These are phyloP conservation scores for Raddia guianensis DNA, from an alignment of 176 grass and related monocot genomes.

Conservation along the genomic window DNA sequence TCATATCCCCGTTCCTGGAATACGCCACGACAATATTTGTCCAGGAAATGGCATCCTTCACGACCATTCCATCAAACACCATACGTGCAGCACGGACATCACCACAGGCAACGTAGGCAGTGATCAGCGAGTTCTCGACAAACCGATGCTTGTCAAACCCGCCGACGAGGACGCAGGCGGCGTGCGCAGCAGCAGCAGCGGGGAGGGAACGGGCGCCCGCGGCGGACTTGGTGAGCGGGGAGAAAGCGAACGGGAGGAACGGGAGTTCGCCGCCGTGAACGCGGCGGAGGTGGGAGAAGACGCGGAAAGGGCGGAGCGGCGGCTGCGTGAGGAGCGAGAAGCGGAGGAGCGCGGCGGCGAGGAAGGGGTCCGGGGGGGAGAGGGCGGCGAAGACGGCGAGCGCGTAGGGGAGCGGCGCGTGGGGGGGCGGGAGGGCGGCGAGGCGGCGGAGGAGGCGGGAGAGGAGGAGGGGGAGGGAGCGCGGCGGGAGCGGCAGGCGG, in stretches of 20 bases:
- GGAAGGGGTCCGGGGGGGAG: constrained; percentile 50
- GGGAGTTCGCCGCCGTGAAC: constrained; percentile 44
- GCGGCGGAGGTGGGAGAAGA: constrained; percentile 43
- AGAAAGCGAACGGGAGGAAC: constrained; percentile 58
- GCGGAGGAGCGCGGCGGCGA: constrained; percentile 54
- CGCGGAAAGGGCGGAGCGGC: constrained; percentile 38
- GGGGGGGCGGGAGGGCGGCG: constrained; percentile 33
- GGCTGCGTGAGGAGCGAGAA: constrained; percentile 47
- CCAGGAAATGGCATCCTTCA: constrained; percentile 63
- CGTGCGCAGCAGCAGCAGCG: constrained; percentile 27
- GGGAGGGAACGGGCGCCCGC: constrained; percentile 36
- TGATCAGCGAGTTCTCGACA: constrained; percentile 67
- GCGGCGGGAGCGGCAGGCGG: constrained; percentile 32
- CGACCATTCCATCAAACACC: constrained; percentile 59
- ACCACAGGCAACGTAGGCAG: constrained; percentile 25
- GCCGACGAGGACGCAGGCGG: constrained; percentile 37
- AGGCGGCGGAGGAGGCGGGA: constrained; percentile 56
- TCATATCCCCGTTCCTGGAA: constrained; percentile 41
- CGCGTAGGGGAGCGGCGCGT: constrained; percentile 49
- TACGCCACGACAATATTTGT: constrained; percentile 60
- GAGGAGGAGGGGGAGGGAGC: constrained; percentile 40
- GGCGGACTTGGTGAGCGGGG: constrained; percentile 51
- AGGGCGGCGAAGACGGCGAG: constrained; percentile 37
- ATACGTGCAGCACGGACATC: constrained; percentile 40
- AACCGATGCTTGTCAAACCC: constrained; percentile 56